A percentile compares a stretch with the other conserved stretches of the same genome.
Evolutionary conservation across 225 moss, liverwort and hornwort genomes (phyloP).

Genomic region (Sphagnum contortum): DNA sequence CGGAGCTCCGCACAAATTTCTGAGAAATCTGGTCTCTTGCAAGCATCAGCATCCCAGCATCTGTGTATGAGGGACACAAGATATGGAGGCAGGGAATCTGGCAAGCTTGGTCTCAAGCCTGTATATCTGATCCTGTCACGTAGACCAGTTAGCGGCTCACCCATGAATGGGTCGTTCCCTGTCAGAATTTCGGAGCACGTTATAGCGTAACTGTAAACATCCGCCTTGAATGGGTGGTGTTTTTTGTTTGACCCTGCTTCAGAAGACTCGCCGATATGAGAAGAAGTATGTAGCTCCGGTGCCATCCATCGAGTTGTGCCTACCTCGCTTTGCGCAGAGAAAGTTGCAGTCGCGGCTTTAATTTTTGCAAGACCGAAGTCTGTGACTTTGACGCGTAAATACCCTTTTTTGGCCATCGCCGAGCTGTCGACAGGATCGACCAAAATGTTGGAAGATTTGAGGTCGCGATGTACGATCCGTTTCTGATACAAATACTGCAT

Average conservation of each 20-base stretch:
- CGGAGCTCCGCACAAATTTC: constrained; percentile 8
- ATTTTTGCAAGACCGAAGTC: constrained; percentile 15
- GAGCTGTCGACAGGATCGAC: constrained; percentile 5
- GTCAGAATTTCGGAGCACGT: constrained; percentile 9
- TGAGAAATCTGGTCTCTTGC: not conserved
- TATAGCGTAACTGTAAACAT: constrained; percentile 11
- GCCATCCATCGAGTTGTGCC: constrained; percentile 13
- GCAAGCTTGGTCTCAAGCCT: not conserved
- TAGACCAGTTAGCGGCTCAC: not conserved
- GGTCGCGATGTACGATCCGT: constrained; percentile 10
- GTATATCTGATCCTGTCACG: not conserved
- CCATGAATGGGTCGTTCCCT: not conserved
- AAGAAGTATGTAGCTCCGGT: constrained; percentile 5
- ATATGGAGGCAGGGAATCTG: not conserved
- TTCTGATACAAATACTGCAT: constrained; percentile 9
- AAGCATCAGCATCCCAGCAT: not conserved
- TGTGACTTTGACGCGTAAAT: constrained; percentile 9
- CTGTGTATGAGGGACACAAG: not conserved
- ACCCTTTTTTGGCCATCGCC: not conserved
- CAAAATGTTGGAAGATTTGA: constrained; percentile 14
- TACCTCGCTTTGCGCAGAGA: not conserved
- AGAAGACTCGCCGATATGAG: not conserved
- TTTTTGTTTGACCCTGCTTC: not conserved
- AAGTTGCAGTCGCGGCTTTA: not conserved
- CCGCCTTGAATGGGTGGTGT: not conserved